Percentiles rank a stretch among this genome's conserved stretches.
Conservation (phyloP, 441 rosid genomes). For the Gossypium lobatum region DNA sequence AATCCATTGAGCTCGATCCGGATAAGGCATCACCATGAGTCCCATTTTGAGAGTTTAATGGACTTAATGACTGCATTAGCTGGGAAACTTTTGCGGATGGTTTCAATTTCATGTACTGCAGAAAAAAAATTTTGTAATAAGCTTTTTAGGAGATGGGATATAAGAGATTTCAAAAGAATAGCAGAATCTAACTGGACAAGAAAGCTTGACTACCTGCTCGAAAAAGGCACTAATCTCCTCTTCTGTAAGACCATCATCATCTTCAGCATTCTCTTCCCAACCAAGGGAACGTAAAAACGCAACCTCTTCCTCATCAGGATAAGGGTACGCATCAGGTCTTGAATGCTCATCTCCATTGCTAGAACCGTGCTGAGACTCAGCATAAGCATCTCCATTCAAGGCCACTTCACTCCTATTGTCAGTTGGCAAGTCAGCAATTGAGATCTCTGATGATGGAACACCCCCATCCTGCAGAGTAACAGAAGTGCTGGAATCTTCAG, state of each 20-base stretch:
- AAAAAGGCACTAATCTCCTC: conserved; percentile 30
- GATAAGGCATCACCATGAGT: conserved; percentile 15
- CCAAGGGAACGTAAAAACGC: conserved; percentile 35
- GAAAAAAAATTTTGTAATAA: neutral
- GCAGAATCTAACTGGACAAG: neutral
- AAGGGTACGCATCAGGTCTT: conserved; percentile 1
- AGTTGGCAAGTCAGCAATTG: conserved; percentile 14
- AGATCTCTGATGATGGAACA: conserved; percentile 6
- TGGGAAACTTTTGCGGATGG: conserved; percentile 12
- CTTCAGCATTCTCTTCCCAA: conserved; percentile 37
- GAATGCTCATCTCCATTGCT: conserved; percentile 20
- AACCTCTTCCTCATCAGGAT: conserved; percentile 29
- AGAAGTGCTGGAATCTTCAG: conserved; percentile 12
- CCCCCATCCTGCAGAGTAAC: neutral
- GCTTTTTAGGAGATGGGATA: neutral
- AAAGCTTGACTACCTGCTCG: conserved; percentile 13
- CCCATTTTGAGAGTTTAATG: conserved; percentile 8
- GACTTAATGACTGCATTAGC: neutral
- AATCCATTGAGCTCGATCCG: conserved; percentile 7
- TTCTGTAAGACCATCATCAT: conserved; percentile 37
- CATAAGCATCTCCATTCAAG: conserved; percentile 11
- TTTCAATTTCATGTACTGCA: conserved; percentile 23
- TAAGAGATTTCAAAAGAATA: neutral
- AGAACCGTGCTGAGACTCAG: neutral
- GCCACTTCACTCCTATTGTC: conserved; percentile 10